A percentile compares a stretch with the other conserved stretches of the same genome.
These are phyloP conservation scores for Myriosclerotinia curreyana DNA, from an alignment of 2,329 filamentous ascomycete genomes.

Conservation along the genomic window DNA sequence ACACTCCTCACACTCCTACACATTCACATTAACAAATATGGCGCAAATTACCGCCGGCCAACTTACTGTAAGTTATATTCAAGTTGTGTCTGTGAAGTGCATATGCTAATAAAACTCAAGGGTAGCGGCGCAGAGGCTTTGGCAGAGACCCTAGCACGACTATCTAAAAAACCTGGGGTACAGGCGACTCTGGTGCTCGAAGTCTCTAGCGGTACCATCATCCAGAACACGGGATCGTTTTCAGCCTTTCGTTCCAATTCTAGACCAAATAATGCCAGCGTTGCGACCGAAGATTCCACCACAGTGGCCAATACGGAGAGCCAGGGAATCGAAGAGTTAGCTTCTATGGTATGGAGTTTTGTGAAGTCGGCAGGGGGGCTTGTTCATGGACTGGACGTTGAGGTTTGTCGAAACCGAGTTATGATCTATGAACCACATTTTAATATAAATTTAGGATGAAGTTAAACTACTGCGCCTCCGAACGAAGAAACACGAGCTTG, in stretches of 20 bases:
- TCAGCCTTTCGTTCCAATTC: constrained; percentile 41
- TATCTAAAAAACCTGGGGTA: constrained; percentile 75
- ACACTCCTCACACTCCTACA: too few relatives aligned
- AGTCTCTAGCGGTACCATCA: constrained; percentile 66
- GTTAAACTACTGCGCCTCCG: constrained; percentile 71
- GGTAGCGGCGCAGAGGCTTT: constrained; percentile 19
- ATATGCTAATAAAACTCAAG: constrained; percentile 12
- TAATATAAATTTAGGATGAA: constrained; percentile 56
- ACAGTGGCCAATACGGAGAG: constrained; percentile 18
- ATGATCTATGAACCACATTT: not conserved
- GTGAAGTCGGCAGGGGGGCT: constrained; percentile 65
- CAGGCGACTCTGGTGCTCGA: constrained; percentile 75
- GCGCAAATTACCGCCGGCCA: constrained; percentile 18
- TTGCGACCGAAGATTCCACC: constrained; percentile 7
- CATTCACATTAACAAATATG: constrained; percentile 6
- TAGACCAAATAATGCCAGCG: constrained; percentile 2
- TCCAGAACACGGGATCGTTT: constrained; percentile 69
- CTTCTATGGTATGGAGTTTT: constrained; percentile 72
- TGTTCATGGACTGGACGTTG: constrained; percentile 69
- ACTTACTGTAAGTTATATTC: constrained; percentile 15
- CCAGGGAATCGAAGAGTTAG: constrained; percentile 62
- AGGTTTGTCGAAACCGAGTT: constrained; percentile 46
- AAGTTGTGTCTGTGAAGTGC: not conserved
- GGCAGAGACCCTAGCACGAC: constrained; percentile 37
- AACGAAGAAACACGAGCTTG: constrained; percentile 81